Percentiles rank a stretch among this genome's conserved stretches.
Evolutionary conservation across 495 filamentous ascomycete genomes (phyloP).

Genomic region (Penicillium paradoxum): DNA sequence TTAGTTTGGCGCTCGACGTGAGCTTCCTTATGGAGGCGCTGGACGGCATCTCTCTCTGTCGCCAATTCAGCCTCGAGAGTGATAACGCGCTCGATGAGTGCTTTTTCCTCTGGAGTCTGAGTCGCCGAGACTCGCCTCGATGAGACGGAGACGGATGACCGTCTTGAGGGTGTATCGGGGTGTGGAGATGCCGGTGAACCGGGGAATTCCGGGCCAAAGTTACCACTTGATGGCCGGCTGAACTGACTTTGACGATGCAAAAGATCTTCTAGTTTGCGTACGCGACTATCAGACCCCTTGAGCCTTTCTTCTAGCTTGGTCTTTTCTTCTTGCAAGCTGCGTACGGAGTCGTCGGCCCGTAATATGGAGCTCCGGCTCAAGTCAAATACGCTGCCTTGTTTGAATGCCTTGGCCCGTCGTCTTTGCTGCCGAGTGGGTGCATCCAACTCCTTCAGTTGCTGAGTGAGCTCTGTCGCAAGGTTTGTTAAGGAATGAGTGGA

Average conservation of each 20-base stretch:
- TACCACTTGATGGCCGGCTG: conserved; percentile 63
- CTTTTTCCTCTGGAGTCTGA: conserved; percentile 60
- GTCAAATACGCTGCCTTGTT: conserved; percentile 92
- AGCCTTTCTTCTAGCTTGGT: conserved; percentile 71
- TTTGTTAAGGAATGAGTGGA: conserved; percentile 38
- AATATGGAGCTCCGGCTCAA: conserved; percentile 72
- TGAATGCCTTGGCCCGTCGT: conserved; percentile 85
- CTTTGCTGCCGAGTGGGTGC: conserved; percentile 68
- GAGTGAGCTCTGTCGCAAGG: conserved; percentile 56
- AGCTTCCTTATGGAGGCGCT: conserved; percentile 56
- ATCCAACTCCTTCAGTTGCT: conserved; percentile 58
- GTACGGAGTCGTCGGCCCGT: conserved; percentile 74
- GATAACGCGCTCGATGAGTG: conserved; percentile 62
- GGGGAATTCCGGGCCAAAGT: conserved; percentile 53
- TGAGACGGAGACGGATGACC: conserved; percentile 61
- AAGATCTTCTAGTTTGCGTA: conserved; percentile 88
- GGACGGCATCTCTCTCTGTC: conserved; percentile 56
- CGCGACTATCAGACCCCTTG: conserved; percentile 82
- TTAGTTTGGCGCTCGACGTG: conserved; percentile 62
- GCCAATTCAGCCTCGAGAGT: conserved; percentile 75
- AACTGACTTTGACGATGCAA: conserved; percentile 79
- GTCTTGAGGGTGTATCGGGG: conserved; percentile 52
- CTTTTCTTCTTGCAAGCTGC: conserved; percentile 71
- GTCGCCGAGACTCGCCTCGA: conserved; percentile 65
- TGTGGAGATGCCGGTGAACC: conserved; percentile 48